Base-by-base conservation (phyloP, 1,284 basidiomycete genomes). In the Hymenochaete sp. region DNA sequence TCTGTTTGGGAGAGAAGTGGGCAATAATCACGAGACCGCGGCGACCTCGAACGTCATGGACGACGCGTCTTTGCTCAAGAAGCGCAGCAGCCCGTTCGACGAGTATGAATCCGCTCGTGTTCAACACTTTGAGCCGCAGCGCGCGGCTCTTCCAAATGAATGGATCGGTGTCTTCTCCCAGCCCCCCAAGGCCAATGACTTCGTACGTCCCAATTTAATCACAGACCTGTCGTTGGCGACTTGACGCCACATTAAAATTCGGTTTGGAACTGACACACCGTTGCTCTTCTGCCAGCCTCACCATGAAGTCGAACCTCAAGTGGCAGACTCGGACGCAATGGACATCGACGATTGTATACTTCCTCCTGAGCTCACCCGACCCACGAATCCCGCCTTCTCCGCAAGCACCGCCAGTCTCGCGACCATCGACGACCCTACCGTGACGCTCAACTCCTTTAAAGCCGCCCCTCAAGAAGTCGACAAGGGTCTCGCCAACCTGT, bases 1-100 rank as follows among this genome's bases (percentile, higher is more conserved):
- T 42, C 61, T 82, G 39, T 88, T 88, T 55, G 83, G 83, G 9
- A 71, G 68, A 45, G 82, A 87, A 55, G 61, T 82, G 56, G 82
- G 79, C 64, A 85, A 79, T 51, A 50, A 53, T 53, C 53, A 48
- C 51, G 41, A 53, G 38, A 54, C 58, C 18, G 63, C 55, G 18
- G 57, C 65, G 29, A 63, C 61, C 26, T 66, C 67, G 24, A 61
- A 46, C 9, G 53, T 43, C 25, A 45, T 27, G 18, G 49, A 31
- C 29, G 58, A 61, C 25, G 83, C 79, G 59, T 70, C 67, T 37
- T 72, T 64, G 13, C n/a, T n/a, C n/a, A n/a, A n/a, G n/a, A n/a
- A n/a, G n/a, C n/a, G n/a, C n/a, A n/a, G n/a, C n/a, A n/a, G n/a
- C n/a, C n/a, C n/a, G n/a, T n/a, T n/a, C n/a, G n/a, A n/a, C n/a